phyloP scores from a whole-genome alignment of 108 stramenopile species.

The Pseudonitzschia multistriata region DNA sequence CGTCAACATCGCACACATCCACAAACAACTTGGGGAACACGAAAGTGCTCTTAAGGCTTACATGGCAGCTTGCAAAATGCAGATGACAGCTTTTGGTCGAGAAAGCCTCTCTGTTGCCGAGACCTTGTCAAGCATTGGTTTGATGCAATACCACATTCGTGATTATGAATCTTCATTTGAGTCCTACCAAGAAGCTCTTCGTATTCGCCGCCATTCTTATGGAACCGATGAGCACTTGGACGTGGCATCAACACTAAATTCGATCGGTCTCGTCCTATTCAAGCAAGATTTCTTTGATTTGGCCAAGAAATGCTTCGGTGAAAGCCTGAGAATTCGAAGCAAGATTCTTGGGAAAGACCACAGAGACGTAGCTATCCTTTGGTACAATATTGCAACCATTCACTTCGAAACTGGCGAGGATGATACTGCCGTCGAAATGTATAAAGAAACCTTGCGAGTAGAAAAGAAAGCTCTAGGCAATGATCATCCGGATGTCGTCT shows the following conservation, averaged over 20 bases:
- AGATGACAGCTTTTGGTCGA: slow-evolving; percentile 29
- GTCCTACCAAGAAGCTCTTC: slow-evolving; percentile 59
- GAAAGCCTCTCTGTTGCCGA: slow-evolving; percentile 40
- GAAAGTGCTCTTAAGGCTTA: slow-evolving; percentile 42
- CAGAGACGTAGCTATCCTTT: slow-evolving; percentile 47
- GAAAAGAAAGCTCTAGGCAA: slow-evolving; percentile 49
- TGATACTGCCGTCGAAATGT: slow-evolving; percentile 49
- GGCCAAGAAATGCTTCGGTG: slow-evolving; percentile 57
- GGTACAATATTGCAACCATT: slow-evolving; percentile 60
- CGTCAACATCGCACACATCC: slow-evolving; percentile 40
- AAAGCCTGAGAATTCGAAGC: slow-evolving; percentile 54
- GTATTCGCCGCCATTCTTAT: slow-evolving; percentile 46
- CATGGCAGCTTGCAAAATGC: slow-evolving; percentile 40
- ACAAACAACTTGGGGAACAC: slow-evolving; percentile 48
- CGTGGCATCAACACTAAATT: slow-evolving; percentile 60
- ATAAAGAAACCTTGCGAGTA: slow-evolving; percentile 54
- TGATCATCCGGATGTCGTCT: slow-evolving; percentile 56
- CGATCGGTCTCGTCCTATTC: slow-evolving; percentile 60
- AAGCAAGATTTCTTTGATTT: slow-evolving; percentile 56
- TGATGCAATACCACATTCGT: slow-evolving; percentile 52
- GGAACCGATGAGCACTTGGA: slow-evolving; percentile 54
- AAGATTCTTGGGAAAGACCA: slow-evolving; percentile 45
- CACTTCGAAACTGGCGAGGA: slow-evolving; percentile 59
- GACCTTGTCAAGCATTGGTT: slow-evolving; percentile 53
- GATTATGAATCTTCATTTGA: slow-evolving; percentile 55